These are phyloP conservation scores for Acrodontium crateriforme DNA, from an alignment of 2,329 filamentous ascomycete species.

Conservation along the genomic window DNA sequence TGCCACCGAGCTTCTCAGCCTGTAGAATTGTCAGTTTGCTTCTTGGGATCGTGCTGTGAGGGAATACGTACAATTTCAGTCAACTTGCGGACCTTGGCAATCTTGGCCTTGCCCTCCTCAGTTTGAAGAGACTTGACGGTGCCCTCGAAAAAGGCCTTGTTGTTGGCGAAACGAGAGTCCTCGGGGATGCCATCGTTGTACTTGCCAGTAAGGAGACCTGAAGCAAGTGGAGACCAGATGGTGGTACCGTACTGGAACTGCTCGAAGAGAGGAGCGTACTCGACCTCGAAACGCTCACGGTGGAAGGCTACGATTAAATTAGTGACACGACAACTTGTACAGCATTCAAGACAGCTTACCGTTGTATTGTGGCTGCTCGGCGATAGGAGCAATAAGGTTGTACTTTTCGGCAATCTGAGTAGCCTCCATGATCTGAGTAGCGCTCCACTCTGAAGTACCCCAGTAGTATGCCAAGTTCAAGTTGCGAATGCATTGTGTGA, in stretches of 20 bases:
- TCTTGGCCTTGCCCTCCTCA: slow-evolving; percentile 38
- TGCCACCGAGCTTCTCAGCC: slow-evolving; percentile 36
- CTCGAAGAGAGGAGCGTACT: slow-evolving; percentile 44
- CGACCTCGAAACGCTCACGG: slow-evolving; percentile 46
- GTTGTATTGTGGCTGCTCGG: slow-evolving; percentile 46
- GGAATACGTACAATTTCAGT: background rate
- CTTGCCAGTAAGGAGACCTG: slow-evolving; percentile 47
- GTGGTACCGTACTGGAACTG: slow-evolving; percentile 45
- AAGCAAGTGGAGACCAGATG: slow-evolving; percentile 42
- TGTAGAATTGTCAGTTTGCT: slow-evolving; percentile 1
- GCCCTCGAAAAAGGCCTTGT: slow-evolving; percentile 43
- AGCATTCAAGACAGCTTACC: too few relatives aligned
- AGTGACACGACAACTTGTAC: slow-evolving; percentile 2
- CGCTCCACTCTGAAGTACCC: slow-evolving; percentile 49
- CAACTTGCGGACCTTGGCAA: slow-evolving; percentile 42
- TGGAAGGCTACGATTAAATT: slow-evolving; percentile 37
- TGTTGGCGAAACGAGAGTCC: slow-evolving; percentile 46
- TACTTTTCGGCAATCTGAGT: slow-evolving; percentile 40
- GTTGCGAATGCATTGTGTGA: slow-evolving; percentile 38
- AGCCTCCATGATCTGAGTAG: slow-evolving; percentile 46
- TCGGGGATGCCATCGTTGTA: slow-evolving; percentile 51
- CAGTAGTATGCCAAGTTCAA: slow-evolving; percentile 50
- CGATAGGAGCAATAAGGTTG: slow-evolving; percentile 44
- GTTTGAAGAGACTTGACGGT: slow-evolving; percentile 39
- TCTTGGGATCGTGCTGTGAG: background rate